Evolutionary conservation across 148 eudicot genomes (phyloP).

Genomic region (Arbutus unedo): DNA sequence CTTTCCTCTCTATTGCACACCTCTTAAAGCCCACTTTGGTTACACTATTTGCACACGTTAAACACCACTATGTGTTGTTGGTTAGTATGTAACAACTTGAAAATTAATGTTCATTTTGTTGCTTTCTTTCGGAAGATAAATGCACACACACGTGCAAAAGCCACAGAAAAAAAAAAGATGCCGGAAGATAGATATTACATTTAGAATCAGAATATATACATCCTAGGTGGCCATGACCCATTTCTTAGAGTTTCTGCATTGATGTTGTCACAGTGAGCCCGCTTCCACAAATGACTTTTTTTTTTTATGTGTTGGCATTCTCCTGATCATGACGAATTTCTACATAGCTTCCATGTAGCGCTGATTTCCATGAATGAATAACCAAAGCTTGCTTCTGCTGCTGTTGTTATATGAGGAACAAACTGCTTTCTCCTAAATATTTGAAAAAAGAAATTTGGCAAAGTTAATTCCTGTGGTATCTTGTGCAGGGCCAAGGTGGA

Average conservation of each 20-base stretch:
- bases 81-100: not conserved
- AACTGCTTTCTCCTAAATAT: not conserved
- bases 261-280: not conserved
- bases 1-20: not conserved
- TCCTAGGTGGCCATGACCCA: not conserved
- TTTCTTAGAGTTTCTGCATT: not conserved
- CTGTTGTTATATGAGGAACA: not conserved
- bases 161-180: not conserved
- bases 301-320: not conserved
- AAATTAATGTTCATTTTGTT: not conserved
- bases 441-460: not conserved
- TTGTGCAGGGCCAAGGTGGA: constrained; percentile 62
- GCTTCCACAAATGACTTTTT: not conserved
- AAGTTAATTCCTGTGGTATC: not conserved
- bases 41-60: not conserved
- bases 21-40: no score
- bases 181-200: not conserved
- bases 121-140: not conserved
- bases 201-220: not conserved
- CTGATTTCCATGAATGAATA: not conserved
- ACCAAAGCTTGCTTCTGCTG: not conserved
- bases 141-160: not conserved
- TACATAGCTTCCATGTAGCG: not conserved
- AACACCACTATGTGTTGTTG: not conserved
- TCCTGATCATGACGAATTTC: not conserved